Base-by-base conservation (phyloP, 768 basidiomycete genomes). In the Lentinula guzmanii region DNA sequence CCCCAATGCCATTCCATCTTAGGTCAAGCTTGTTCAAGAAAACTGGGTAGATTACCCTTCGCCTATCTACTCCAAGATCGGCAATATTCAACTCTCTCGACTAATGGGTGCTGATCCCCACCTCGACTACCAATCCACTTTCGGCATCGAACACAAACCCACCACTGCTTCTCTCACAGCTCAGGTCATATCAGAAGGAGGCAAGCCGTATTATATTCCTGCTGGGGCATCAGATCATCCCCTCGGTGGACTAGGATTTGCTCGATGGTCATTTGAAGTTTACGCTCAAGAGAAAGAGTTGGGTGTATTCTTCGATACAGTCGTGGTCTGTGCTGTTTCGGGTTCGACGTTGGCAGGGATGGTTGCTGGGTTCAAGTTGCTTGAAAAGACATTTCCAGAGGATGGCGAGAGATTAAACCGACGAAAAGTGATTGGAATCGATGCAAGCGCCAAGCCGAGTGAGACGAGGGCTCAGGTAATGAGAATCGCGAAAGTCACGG, bases 21-120 rank as follows among this genome's bases (percentile, higher is more conserved):
- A 69, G 68, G 67, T 64, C 13, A 67, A 67, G 42, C 64, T 68
- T 13, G 67, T 70, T 1, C 69, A 70, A 39, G 69, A 70, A 34
- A 63, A 66, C 51, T 70, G 69, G 69, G 69, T 70, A 3, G 62
- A 66, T 18, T 70, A 66, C 63, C 16, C 45, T 1, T 66, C 65
- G 21, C 54, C 62, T 1, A 64, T 67, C 3, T 70, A 70, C 60
- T 64, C 62, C 58, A 62, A 62, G 45, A 66, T 67, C 31, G 69
- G 65, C 4, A 70, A 70, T 43, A 52, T 70, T 10, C 67, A 68
- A 54, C 66, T 70, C 5, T 65, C 66, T 4, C 62, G 67, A 18
- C 62, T 70, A 33, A 68, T 70, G 67, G 69, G 69, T 16, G 69
- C 67, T 16, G 67, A 62, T n/a, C 62, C 65, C 9, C 56, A 62